A percentile compares a stretch with the other conserved stretches of the same genome.
These are phyloP conservation scores for Kentomonas sorsogonicus DNA, from an alignment of 208 protist species.

Conservation along the genomic window DNA sequence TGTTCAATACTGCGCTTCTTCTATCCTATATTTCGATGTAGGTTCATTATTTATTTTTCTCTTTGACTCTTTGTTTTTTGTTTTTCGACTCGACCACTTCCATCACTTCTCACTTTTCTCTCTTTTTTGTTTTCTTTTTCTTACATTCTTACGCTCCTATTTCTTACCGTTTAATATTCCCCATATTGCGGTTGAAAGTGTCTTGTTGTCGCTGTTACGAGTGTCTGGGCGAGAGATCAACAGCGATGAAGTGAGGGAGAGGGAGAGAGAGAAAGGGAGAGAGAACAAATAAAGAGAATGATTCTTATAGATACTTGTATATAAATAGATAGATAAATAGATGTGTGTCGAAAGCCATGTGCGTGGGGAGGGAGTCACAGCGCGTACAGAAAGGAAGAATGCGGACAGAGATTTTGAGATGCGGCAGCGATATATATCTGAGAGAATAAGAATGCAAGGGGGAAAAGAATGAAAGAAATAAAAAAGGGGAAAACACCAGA, in stretches of 20 bases:
- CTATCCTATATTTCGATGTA: slow-evolving; percentile 1
- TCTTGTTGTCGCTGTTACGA: too few species aligned
- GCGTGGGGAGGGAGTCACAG: slow-evolving; percentile 3
- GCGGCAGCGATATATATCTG: not conserved
- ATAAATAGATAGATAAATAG: slow-evolving; percentile 4
- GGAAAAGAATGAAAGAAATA: slow-evolving; percentile 15
- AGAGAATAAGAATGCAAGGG: slow-evolving; percentile 8
- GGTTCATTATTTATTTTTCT: not conserved
- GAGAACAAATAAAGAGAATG: not conserved
- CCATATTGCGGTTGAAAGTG: too few species aligned
- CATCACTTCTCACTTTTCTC: not conserved
- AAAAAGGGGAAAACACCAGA: slow-evolving; percentile 3
- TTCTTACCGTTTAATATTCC: too few species aligned
- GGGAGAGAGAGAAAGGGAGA: not conserved
- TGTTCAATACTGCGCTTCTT: not conserved
- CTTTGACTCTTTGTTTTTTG: not conserved
- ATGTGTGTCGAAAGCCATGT: too few species aligned
- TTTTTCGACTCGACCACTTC: not conserved
- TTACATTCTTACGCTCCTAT: not conserved
- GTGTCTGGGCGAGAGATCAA: not conserved
- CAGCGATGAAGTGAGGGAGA: not conserved
- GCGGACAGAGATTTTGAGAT: too few species aligned
- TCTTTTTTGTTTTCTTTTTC: slow-evolving; percentile 8
- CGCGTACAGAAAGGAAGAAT: slow-evolving; percentile 10
- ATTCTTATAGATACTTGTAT: not conserved